Evolutionary conservation across 805 yeast species (phyloP).

Genomic region (Candida yuanshanica): DNA sequence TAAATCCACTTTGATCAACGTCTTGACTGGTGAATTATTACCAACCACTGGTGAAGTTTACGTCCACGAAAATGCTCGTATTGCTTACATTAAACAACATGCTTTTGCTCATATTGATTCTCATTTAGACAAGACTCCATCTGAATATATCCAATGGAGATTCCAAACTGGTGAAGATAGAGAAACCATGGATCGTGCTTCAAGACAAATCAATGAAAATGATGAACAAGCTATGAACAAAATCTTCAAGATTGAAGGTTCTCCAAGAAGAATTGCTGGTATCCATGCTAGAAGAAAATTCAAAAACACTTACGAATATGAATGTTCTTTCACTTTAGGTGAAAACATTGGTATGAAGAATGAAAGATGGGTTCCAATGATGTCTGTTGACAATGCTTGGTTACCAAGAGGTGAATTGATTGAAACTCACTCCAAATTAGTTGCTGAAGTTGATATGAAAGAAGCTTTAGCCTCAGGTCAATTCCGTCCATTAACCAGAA

Average conservation of each 20-base stretch:
- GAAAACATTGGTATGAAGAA: conserved; percentile 98
- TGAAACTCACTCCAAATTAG: conserved; percentile 98
- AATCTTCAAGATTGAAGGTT: conserved; percentile 98
- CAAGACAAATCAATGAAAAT: conserved; percentile 93
- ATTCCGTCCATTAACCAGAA: conserved; percentile 99
- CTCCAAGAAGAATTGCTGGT: conserved; percentile 94
- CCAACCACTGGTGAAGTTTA: conserved; percentile 99
- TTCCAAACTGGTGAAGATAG: conserved; percentile 99
- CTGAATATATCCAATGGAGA: conserved; percentile 99
- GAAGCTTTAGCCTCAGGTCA: conserved; percentile 99
- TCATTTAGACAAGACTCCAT: conserved; percentile 98
- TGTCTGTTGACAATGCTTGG: conserved; percentile 99
- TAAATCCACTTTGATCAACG: conserved; percentile 98
- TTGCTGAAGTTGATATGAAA: conserved; percentile 99
- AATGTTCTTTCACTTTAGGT: conserved; percentile 95
- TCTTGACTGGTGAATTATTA: conserved; percentile 97
- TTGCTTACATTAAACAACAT: conserved; percentile 99
- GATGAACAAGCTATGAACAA: conserved; percentile 99
- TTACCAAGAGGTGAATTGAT: conserved; percentile 97
- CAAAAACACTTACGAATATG: conserved; percentile 99
- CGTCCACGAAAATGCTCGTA: conserved; percentile 99
- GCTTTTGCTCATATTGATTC: conserved; percentile 99
- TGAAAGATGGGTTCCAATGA: conserved; percentile 99
- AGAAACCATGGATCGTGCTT: conserved; percentile 99
- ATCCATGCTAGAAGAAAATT: conserved; percentile 97